Percentiles rank a stretch among this genome's conserved stretches.
These are phyloP conservation scores for Candida nanaspora DNA, from an alignment of 805 yeast genomes.

Conservation along the genomic window DNA sequence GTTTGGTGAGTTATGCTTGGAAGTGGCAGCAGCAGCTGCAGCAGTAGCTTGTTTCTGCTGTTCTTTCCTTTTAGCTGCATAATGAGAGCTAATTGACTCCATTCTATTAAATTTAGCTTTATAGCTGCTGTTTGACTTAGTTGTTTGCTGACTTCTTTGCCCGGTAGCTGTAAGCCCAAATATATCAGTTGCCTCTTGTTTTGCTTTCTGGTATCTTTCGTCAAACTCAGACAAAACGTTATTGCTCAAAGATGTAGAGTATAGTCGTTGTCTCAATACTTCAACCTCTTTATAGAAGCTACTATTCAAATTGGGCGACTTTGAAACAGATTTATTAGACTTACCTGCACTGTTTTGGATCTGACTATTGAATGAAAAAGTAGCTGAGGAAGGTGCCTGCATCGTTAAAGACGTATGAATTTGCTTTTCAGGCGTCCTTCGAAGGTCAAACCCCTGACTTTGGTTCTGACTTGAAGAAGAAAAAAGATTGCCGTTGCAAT, in stretches of 20 bases:
- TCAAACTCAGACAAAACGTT: slow-evolving; percentile 40
- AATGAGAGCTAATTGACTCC: slow-evolving; percentile 44
- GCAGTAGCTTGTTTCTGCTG: neutral
- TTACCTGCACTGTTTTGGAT: neutral
- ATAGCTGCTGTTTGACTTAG: too few species aligned
- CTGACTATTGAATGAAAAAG: neutral
- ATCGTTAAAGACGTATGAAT: neutral
- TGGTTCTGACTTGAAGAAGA: neutral
- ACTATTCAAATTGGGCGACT: neutral
- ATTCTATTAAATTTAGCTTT: slow-evolving; percentile 39
- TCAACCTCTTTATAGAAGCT: slow-evolving; percentile 22
- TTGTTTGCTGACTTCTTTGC: too few species aligned
- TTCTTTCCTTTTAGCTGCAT: slow-evolving; percentile 30
- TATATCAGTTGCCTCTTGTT: slow-evolving; percentile 16
- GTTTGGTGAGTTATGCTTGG: neutral
- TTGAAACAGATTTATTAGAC: neutral
- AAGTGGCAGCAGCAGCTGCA: neutral
- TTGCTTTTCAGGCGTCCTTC: neutral
- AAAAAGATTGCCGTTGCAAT: too few species aligned
- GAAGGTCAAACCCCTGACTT: neutral
- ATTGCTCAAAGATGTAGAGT: slow-evolving; percentile 38
- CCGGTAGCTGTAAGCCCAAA: too few species aligned
- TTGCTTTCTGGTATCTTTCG: slow-evolving; percentile 31
- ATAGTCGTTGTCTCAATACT: slow-evolving; percentile 35
- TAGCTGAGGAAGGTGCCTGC: neutral